Base-by-base conservation (phyloP, 2,329 filamentous ascomycete genomes). In the Cladosporium sp. region DNA sequence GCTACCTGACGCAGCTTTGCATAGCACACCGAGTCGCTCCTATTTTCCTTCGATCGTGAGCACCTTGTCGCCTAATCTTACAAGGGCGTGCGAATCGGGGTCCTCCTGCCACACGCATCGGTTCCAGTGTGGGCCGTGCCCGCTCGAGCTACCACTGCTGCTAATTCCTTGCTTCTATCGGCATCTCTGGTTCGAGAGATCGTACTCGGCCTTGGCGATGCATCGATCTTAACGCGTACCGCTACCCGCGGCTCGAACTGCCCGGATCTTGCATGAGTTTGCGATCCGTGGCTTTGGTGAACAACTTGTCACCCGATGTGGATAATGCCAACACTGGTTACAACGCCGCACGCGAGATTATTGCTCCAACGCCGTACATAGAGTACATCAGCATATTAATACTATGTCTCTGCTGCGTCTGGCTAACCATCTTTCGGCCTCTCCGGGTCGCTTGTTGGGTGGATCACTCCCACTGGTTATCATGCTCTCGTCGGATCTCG, bases 31-130 rank as follows among this genome's bases (percentile, higher is more conserved):
- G 38, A 44, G 18, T 5, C 38, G 38, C 6, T 47, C 41, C 41
- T 47, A 10, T 47, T 47, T 18, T 38, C 32, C 60, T 55, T 55
- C 60, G 60, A 63, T 63, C 60, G 34, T 41, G 30, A 63, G 30
- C 21, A 26, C 60, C 60, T 21, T 63, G 60, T 63, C 55, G 24
- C 32, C 14, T 28, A 28, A 36, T 41, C 26, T 58, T 34, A 12
- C 15, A 58, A 41, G 21, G 32, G 15, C 30, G n/a, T 58, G 34
- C 11, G 34, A 28, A 58, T 58, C 55, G 55, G 32, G n/a, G 32
- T 32, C 26, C 18, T n/a, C 28, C 30, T 34, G 52, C 26, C 52
- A 55, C 12, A 52, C 21, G 26, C 52, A 57, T 15, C 12, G 6
- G 7, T 41, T 58, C 55, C 49, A 32, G 7, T 21, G 58, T 54